Conservation (phyloP, 2,329 filamentous ascomycete genomes). For the Trichoderma koningii region DNA sequence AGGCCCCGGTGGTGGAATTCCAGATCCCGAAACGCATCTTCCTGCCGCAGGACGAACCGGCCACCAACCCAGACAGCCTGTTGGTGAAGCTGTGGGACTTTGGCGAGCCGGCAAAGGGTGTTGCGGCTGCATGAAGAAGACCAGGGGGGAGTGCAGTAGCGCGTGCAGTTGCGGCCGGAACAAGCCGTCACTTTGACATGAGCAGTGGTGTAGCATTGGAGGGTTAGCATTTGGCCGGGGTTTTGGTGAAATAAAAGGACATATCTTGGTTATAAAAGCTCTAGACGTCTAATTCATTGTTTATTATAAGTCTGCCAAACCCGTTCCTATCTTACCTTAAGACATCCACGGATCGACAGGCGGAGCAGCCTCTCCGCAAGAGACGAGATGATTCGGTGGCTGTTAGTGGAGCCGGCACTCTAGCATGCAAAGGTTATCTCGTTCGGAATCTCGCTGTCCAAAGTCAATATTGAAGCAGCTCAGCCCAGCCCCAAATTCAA, state of each 20-base stretch:
- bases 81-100: slow-evolving; percentile 66
- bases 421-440: slow-evolving; percentile 18
- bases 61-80: slow-evolving; percentile 55
- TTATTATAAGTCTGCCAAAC: background rate
- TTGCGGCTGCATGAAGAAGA: slow-evolving; percentile 17
- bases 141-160: slow-evolving; percentile 12
- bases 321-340: background rate
- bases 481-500: background rate
- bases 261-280: background rate
- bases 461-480: background rate
- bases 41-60: slow-evolving; percentile 51
- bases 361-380: slow-evolving; percentile 16
- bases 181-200: slow-evolving; percentile 8
- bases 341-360: background rate
- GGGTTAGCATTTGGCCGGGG: background rate
- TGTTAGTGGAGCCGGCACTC: slow-evolving; percentile 17
- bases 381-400: background rate
- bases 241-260: background rate
- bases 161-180: slow-evolving; percentile 1
- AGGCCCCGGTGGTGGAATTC: slow-evolving; percentile 85
- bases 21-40: slow-evolving; percentile 90
- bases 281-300: background rate
- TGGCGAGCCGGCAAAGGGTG: slow-evolving; percentile 29
- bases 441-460: background rate
- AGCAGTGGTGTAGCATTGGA: slow-evolving; percentile 4